phyloP scores from a whole-genome alignment of 192 early-diverging fungal genomes.

The Phycomyces blakesleeanus region DNA sequence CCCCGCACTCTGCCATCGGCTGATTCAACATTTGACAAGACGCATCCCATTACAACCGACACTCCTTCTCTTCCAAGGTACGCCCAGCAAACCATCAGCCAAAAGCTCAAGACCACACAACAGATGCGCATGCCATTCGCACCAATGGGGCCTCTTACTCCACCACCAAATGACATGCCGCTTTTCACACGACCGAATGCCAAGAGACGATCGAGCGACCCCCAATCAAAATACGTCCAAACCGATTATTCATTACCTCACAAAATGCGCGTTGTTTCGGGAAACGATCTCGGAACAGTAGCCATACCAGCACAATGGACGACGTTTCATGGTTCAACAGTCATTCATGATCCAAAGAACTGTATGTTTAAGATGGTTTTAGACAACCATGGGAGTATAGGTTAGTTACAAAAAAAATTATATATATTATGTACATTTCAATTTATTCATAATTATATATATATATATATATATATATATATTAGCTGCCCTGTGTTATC shows the following conservation, averaged over 20 bases:
- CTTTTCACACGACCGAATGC: not conserved
- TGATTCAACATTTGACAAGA: too few species aligned
- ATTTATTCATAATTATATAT: not conserved
- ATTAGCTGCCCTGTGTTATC: slow-evolving; percentile 19
- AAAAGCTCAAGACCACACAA: too few species aligned
- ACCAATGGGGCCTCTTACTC: too few species aligned
- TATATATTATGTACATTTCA: not conserved
- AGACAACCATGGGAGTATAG: slow-evolving; percentile 10
- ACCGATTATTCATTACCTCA: not conserved
- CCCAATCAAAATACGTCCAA: not conserved
- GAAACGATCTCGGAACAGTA: not conserved
- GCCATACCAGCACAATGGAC: not conserved
- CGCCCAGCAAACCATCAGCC: too few species aligned
- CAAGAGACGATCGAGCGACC: not conserved
- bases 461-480: not conserved
- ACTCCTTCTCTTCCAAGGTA: too few species aligned
- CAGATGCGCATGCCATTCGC: too few species aligned
- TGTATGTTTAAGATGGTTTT: slow-evolving; percentile 20
- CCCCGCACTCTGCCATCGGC: too few species aligned
- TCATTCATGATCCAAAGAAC: slow-evolving; percentile 7
- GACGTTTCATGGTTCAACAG: not conserved
- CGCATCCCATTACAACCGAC: too few species aligned
- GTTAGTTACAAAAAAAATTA: not conserved
- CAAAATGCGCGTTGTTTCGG: not conserved
- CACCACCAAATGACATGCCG: too few species aligned